phyloP scores from a whole-genome alignment of 2,329 filamentous ascomycete genomes.

The Penicillium sclerotiorum region DNA sequence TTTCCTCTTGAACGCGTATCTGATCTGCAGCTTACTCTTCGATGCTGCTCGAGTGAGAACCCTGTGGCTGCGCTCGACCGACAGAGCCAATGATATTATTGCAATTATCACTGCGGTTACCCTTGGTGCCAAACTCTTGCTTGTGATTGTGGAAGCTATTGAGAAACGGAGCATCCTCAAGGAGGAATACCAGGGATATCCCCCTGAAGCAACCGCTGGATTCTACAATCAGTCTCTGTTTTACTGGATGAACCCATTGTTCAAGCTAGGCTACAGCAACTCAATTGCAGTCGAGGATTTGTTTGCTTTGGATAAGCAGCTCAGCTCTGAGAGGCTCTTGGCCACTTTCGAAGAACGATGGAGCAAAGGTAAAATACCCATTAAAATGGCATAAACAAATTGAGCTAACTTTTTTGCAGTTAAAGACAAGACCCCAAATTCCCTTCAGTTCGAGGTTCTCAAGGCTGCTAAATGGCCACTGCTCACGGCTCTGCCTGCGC shows the following conservation, averaged over 20 bases:
- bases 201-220: slow-evolving; percentile 56
- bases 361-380: slow-evolving; percentile 37
- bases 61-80: slow-evolving; percentile 40
- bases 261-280: slow-evolving; percentile 52
- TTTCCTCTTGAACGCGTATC: slow-evolving; percentile 51
- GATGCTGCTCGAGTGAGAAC: slow-evolving; percentile 52
- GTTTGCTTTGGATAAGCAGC: slow-evolving; percentile 48
- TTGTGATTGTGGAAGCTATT: slow-evolving; percentile 49
- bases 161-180: slow-evolving; percentile 49
- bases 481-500: slow-evolving; percentile 34
- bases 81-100: slow-evolving; percentile 37
- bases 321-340: slow-evolving; percentile 46
- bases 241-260: slow-evolving; percentile 58
- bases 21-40: slow-evolving; percentile 49
- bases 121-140: slow-evolving; percentile 46
- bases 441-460: slow-evolving; percentile 34
- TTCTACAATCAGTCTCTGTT: slow-evolving; percentile 55
- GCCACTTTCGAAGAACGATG: slow-evolving; percentile 41
- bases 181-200: slow-evolving; percentile 42
- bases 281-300: slow-evolving; percentile 49
- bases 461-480: slow-evolving; percentile 38
- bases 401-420: slow-evolving; percentile 27
- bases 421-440: slow-evolving; percentile 27
- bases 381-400: neutral
- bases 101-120: slow-evolving; percentile 47